Base-by-base conservation (phyloP, 2,329 filamentous ascomycete species). In the Penicillium sclerotigenum region DNA sequence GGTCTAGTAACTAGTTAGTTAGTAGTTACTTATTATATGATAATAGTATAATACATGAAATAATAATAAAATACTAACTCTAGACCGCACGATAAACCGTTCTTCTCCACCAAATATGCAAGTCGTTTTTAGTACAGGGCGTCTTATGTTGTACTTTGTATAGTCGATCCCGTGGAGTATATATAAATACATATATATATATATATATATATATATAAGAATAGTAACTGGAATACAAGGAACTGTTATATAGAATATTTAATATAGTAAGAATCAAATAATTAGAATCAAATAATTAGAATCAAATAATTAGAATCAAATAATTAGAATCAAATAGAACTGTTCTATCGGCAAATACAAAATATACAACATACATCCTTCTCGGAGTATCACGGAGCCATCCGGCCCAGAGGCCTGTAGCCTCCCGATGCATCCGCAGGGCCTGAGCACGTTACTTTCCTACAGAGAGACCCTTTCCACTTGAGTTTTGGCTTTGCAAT, bases 51-150 rank as follows among this genome's bases (percentile, higher is more conserved):
- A 40, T n/a, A 41, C 16, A 26, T 26, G 10, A 9, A 6, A 5
- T 5, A 33, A 41, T 24, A 24, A 13, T 28, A 28, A 28, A 42
- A 26, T 42, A 42, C 38, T 22, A 10, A 24, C 24, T 41, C 57
- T 47, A 59, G 57, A 59, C 54, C 50, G 47, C 24, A 51, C 49
- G 40, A 26, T 29, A 22, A 46, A 31, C 18, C 20, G 34, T 45
- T 47, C 26, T 47, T 53, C 51, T 53, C 51, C 51, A 53, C 51
- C 11, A 18, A 10, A 45, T 47, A 47, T 53, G 51, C 51, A 53
- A 47, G 50, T 22, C 4, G 6, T 14, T 16, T 31, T 8, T n/a
- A n/a, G n/a, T n/a, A n/a, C n/a, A n/a, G n/a, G n/a, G n/a, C n/a
- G n/a, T n/a, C n/a, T n/a, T n/a, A n/a, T n/a, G n/a, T n/a, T n/a